phyloP scores from a whole-genome alignment of 306 rosid genomes.

The Mucuna pruriens region DNA sequence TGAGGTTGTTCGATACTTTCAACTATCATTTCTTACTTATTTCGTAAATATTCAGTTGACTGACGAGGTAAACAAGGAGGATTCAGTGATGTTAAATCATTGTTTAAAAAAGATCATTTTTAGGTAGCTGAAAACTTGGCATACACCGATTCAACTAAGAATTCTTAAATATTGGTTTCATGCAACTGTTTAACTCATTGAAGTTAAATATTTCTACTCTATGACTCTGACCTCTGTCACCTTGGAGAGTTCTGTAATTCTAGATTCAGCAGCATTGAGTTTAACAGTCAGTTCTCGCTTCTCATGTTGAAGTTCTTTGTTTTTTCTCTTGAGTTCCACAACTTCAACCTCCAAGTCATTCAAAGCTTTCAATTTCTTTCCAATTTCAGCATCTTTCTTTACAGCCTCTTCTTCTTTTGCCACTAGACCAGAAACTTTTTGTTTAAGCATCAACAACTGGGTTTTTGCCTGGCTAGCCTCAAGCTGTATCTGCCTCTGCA shows the following conservation, averaged over 20 bases:
- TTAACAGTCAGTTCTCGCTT: slow-evolving; percentile 73
- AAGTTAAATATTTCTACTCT: slow-evolving; percentile 14
- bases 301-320: slow-evolving; percentile 81
- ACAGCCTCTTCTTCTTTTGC: slow-evolving; percentile 69
- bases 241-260: slow-evolving; percentile 55
- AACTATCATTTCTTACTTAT: background rate
- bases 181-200: slow-evolving; percentile 5
- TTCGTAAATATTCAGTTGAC: background rate
- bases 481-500: slow-evolving; percentile 80
- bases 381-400: slow-evolving; percentile 69
- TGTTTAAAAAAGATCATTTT: background rate
- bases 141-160: background rate
- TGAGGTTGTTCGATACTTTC: background rate
- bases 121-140: slow-evolving; percentile 21
- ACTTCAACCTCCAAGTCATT: slow-evolving; percentile 71
- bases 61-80: slow-evolving; percentile 2
- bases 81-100: background rate
- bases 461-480: slow-evolving; percentile 79
- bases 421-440: slow-evolving; percentile 73
- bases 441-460: slow-evolving; percentile 79
- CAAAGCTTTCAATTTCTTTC: slow-evolving; percentile 63
- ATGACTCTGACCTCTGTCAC: slow-evolving; percentile 68
- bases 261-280: slow-evolving; percentile 68
- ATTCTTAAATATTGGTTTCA: background rate
- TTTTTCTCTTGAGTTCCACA: slow-evolving; percentile 69